These are phyloP conservation scores for Penicillium nordicum DNA, from an alignment of 2,329 filamentous ascomycete genomes.

Conservation along the genomic window DNA sequence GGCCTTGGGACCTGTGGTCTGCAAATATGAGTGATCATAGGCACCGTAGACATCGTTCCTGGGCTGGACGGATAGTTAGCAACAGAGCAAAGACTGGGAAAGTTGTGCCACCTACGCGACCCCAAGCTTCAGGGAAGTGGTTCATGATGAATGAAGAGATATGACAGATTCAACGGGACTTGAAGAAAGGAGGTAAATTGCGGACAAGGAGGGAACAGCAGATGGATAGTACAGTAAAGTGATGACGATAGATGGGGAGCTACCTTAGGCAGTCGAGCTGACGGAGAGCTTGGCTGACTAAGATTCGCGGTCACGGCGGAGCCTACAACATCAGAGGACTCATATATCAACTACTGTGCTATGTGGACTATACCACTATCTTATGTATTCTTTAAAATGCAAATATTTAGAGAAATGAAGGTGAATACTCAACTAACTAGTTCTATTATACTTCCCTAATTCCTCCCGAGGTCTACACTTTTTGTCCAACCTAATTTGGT, in stretches of 20 bases:
- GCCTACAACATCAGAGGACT: neutral
- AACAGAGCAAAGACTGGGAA: constrained; percentile 4
- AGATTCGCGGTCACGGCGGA: constrained; percentile 2
- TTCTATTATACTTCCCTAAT: neutral
- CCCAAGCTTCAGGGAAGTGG: constrained; percentile 64
- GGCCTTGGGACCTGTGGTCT: constrained; percentile 65
- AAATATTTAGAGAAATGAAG: neutral
- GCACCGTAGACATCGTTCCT: constrained; percentile 95
- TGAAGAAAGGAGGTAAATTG: neutral
- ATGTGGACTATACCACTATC: neutral
- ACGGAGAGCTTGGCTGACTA: constrained; percentile 33
- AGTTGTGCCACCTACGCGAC: constrained; percentile 49
- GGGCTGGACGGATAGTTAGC: constrained; percentile 60
- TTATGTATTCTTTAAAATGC: neutral
- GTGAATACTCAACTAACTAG: no score
- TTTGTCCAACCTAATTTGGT: neutral
- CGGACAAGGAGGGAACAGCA: constrained; percentile 4
- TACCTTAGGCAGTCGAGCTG: constrained; percentile 37
- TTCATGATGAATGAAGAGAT: constrained; percentile 51
- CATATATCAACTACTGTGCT: neutral
- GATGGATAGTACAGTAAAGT: constrained; percentile 13
- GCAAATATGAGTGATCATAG: constrained; percentile 85
- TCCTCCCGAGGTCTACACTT: neutral
- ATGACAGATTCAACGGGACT: neutral
- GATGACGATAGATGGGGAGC: constrained; percentile 20